These are phyloP conservation scores for Fusarium pseudoanthophilum DNA, from an alignment of 2,329 filamentous ascomycete species.

Conservation along the genomic window DNA sequence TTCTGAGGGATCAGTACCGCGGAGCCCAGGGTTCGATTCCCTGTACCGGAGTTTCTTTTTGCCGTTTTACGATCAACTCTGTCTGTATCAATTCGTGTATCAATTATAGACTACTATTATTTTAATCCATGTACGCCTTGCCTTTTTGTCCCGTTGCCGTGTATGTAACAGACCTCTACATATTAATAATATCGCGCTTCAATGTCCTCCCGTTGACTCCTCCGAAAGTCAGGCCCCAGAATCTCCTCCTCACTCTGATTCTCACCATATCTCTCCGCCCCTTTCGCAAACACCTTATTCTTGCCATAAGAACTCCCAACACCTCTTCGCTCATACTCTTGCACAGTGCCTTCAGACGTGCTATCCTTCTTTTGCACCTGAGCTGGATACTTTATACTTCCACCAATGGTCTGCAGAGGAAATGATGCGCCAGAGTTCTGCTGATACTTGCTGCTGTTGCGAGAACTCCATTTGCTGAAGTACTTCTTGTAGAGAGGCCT, in stretches of 20 bases:
- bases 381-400: constrained; percentile 7
- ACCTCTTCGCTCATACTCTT: constrained; percentile 19
- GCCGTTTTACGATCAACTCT: too few species aligned
- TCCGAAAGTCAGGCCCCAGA: constrained; percentile 29
- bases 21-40: constrained; percentile 46
- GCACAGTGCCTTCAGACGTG: background rate
- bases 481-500: constrained; percentile 50
- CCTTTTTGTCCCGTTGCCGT: too few species aligned
- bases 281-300: background rate
- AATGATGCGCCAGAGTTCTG: constrained; percentile 24
- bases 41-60: constrained; percentile 38
- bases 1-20: constrained; percentile 40
- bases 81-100: background rate
- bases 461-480: constrained; percentile 33
- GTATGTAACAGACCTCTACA: fast-evolving
- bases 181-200: background rate
- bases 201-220: constrained; percentile 11
- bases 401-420: constrained; percentile 31
- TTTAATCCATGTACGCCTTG: background rate
- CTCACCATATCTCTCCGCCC: background rate
- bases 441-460: constrained; percentile 39
- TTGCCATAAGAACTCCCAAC: constrained; percentile 3
- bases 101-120: background rate
- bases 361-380: background rate
- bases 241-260: constrained; percentile 40